Base-by-base conservation (phyloP, 495 filamentous ascomycete genomes). In the Bombardia bombarda region DNA sequence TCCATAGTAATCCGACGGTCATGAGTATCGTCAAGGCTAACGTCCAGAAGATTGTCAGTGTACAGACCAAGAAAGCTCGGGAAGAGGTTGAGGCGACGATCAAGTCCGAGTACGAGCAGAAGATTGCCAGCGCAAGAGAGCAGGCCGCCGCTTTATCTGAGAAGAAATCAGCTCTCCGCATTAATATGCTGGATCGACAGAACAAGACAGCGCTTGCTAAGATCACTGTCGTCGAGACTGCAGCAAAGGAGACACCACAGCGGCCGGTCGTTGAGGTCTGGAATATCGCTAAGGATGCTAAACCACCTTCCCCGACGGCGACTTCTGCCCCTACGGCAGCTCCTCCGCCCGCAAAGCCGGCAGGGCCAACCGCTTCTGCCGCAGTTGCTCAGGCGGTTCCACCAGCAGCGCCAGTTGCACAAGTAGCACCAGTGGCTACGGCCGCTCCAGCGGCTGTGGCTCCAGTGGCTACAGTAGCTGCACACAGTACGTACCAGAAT, bases 251-350 rank as follows among this genome's bases (percentile, higher is more conserved):
- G n/a, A 93, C 87, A 0, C 90, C 90, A 2, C 69, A 89, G 56
- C 77, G 75, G 43, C 78, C 86, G 12, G 87, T 96, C 6, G 70
- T 63, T 9, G 87, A 94, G 57, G 89, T 95, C 0, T 96, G 87
- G 86, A 79, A 82, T 30, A 63, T 83, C 23, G 87, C 81, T 0
- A 86, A 90, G 63, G 67, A 67, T 19, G 77, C 79, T n/a, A 86
- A 79, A 52, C 73, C 80, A 43, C 51, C 57, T 40, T 42, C 52
- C 23, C 33, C 65, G 16, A 42, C 58, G 14, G 53, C 58, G 23
- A 59, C 31, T 12, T 14, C 23, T 18, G n/a, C 33, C 32, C 3
- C 9, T 17, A 34, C 14, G 14, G 9, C 14, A 7, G 17, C 2
- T 14, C 13, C 32, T 8, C 8, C 32, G 13, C 34, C 34, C 4